Conservation (phyloP, 1,139 yeast species). For the Magnusiomyces tetraspermus region DNA sequence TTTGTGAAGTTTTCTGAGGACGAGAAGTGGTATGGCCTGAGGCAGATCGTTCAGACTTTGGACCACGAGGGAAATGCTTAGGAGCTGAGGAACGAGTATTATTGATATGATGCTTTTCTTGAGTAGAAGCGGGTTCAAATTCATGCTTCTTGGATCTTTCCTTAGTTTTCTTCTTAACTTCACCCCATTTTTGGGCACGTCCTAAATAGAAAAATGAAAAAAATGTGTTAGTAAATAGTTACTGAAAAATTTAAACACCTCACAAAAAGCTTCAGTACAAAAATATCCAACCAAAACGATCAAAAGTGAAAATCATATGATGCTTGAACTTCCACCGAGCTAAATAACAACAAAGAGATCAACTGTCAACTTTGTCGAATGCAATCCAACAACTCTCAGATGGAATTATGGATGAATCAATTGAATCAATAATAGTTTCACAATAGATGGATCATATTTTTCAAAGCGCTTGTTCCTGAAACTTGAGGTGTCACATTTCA, state of each 20-base stretch:
- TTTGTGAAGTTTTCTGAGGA: constrained; percentile 6
- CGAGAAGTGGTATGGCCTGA: constrained; percentile 10
- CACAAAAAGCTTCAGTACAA: background rate
- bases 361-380: too few species aligned
- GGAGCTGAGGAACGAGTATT: constrained; percentile 4
- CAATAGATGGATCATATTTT: too few species aligned
- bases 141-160: constrained; percentile 34
- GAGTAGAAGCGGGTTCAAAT: constrained; percentile 6
- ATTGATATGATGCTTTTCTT: constrained; percentile 9
- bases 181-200: constrained; percentile 50
- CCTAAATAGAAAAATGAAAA: constrained; percentile 17
- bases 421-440: background rate
- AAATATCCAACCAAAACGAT: background rate
- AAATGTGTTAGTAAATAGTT: constrained; percentile 3
- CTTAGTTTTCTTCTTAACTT: constrained; percentile 48
- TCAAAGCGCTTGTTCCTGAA: too few species aligned
- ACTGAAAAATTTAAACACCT: background rate
- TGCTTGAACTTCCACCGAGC: too few species aligned
- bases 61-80: constrained; percentile 14
- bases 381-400: too few species aligned
- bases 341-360: too few species aligned
- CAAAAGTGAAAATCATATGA: too few species aligned
- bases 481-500: too few species aligned
- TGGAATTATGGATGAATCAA: background rate
- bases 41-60: constrained; percentile 10